Conservation (phyloP, 768 basidiomycete species). For the Omphalotus guepiniiformis region DNA sequence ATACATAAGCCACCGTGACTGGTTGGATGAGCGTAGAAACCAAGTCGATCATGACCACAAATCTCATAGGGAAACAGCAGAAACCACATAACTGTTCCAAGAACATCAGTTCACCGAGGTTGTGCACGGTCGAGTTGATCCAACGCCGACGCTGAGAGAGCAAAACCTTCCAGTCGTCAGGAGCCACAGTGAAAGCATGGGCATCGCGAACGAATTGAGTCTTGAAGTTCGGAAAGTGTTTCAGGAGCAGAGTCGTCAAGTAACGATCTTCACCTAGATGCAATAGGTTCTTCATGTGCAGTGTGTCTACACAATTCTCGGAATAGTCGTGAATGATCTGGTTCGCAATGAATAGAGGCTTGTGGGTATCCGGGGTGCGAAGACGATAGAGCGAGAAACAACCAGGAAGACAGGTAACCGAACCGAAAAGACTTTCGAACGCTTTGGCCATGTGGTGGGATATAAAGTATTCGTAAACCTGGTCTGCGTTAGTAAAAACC, state of each 20-base stretch:
- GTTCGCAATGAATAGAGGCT: slow-evolving; percentile 90
- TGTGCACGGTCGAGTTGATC: slow-evolving; percentile 99
- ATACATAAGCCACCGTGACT: slow-evolving; percentile 84
- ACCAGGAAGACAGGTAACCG: slow-evolving; percentile 97
- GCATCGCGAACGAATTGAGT: slow-evolving; percentile 95
- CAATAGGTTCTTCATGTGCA: slow-evolving; percentile 98
- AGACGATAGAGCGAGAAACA: slow-evolving; percentile 98
- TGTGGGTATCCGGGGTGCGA: slow-evolving; percentile 91
- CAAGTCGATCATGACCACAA: slow-evolving; percentile 95
- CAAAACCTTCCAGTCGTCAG: slow-evolving; percentile 91
- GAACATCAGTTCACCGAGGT: slow-evolving; percentile 89
- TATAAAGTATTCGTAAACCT: slow-evolving; percentile 99
- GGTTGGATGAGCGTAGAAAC: slow-evolving; percentile 83
- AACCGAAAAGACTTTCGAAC: slow-evolving; percentile 94
- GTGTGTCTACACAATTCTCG: slow-evolving; percentile 92
- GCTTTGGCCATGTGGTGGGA: slow-evolving; percentile 99
- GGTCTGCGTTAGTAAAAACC: not conserved
- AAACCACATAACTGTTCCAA: slow-evolving; percentile 91
- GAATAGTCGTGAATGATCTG: slow-evolving; percentile 90
- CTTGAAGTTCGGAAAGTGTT: slow-evolving; percentile 92
- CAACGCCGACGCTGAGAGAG: slow-evolving; percentile 97
- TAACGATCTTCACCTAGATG: slow-evolving; percentile 99
- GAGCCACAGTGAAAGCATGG: slow-evolving; percentile 91
- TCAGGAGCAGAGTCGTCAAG: slow-evolving; percentile 90
- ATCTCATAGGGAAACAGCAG: slow-evolving; percentile 99